Evolutionary conservation across 2,329 filamentous ascomycete genomes (phyloP), one percentile per base, ranked within the genome.

Genomic region (Sclerotinia subarctica): DNA sequence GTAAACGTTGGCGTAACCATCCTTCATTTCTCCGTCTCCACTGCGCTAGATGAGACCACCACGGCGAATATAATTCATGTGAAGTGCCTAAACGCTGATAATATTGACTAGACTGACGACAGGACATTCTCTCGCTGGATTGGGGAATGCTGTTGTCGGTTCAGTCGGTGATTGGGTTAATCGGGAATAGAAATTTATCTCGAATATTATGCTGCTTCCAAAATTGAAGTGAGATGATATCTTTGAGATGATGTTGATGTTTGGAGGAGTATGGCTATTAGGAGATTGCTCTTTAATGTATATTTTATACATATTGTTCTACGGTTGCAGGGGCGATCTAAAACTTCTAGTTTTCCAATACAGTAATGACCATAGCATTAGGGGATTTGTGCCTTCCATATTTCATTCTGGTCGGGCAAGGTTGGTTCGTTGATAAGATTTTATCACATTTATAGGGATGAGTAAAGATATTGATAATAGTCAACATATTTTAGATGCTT

Each of bases 341-440:
- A 10, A 21, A n/a, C 35, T 13, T 42, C 38, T 42, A 3, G 11
- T 42, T 15, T 42, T 42, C 38, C 38, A 42, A 42, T 15, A 5
- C 11, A 3, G 38, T 42, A 2, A n/a, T 29, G 19, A 7, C 53
- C 21, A 1, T 35, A 54, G 21, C 2, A 19, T 56, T 10, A 29
- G 19, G 10, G 35, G 21, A 42, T n/a, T n/a, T n/a, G 29, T 32
- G 21, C 53, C 29, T 54, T 10, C 52, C 10, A 11, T 54, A n/a
- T 21, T n/a, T 0, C 3, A 13, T 15, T 1, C 0, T 10, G 21
- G 3, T 21, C 3, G 29, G 19, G 21, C 21, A 26, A 11, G 29
- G 29, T 7, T 35, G 8, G 11, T 35, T n/a, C 5, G 2, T 35
- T 32, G 32, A 35, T 7, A 15, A 35, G 7, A n/a, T 7, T 11